phyloP scores from a whole-genome alignment of 495 filamentous ascomycete genomes.

The Penicillium coffeae region DNA sequence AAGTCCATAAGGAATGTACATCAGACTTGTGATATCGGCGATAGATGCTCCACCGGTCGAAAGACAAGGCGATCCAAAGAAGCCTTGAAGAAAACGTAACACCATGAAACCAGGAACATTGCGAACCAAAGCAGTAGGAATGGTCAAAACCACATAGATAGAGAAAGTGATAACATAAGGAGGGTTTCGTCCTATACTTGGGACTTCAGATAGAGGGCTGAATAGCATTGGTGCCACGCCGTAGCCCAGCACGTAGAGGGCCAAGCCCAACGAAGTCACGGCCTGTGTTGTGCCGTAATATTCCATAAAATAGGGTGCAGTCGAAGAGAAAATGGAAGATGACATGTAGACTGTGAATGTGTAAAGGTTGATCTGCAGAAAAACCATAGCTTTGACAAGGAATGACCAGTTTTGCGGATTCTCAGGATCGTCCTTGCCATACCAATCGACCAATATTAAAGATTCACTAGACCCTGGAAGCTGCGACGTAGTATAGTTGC shows the following conservation, averaged over 20 bases:
- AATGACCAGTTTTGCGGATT: constrained; percentile 52
- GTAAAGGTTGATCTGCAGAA: constrained; percentile 20
- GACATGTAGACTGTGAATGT: constrained; percentile 34
- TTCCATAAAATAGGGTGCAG: constrained; percentile 22
- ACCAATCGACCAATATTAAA: neutral
- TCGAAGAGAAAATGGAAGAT: constrained; percentile 29
- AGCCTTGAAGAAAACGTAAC: constrained; percentile 46
- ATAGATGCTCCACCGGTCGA: constrained; percentile 50
- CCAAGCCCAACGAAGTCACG: constrained; percentile 46
- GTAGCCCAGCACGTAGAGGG: constrained; percentile 48
- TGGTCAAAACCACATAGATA: constrained; percentile 42
- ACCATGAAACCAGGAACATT: constrained; percentile 40
- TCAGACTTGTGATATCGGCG: too few species aligned
- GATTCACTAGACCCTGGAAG: too few species aligned
- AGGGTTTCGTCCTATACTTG: constrained; percentile 40
- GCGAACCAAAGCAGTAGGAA: constrained; percentile 35
- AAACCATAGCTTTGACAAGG: constrained; percentile 16
- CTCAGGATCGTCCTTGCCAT: constrained; percentile 1
- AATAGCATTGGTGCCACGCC: constrained; percentile 38
- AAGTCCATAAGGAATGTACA: constrained; percentile 29
- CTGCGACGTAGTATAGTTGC: too few species aligned
- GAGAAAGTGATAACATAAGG: constrained; percentile 41
- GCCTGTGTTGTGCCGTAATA: constrained; percentile 45
- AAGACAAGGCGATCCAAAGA: constrained; percentile 45
- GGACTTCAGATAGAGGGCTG: constrained; percentile 44